Conservation (phyloP, 208 protist species). For the Wallacemonas sp. region DNA sequence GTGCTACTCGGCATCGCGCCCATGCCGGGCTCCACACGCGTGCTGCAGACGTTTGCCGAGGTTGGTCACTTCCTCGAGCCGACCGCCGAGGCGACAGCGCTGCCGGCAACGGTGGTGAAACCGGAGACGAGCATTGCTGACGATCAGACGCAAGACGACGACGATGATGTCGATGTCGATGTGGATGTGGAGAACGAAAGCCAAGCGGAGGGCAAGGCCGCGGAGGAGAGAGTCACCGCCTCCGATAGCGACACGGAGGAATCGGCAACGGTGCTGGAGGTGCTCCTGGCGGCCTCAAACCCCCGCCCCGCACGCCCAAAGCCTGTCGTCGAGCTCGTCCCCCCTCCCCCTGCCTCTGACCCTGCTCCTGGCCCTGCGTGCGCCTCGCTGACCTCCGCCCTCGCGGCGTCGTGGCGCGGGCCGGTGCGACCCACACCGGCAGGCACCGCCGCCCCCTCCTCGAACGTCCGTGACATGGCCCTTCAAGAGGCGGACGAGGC, state of each 20-base stretch:
- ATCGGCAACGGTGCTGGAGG: not conserved
- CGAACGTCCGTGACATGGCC: not conserved
- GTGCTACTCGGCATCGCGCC: slow-evolving; percentile 43
- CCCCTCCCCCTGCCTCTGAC: too few species aligned
- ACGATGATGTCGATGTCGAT: not conserved
- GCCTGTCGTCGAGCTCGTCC: too few species aligned
- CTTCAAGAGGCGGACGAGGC: slow-evolving; percentile 19
- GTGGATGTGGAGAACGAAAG: not conserved
- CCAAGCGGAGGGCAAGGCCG: too few species aligned
- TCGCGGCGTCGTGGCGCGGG: not conserved
- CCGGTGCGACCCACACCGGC: not conserved
- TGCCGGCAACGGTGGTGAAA: not conserved
- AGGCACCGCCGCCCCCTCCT: not conserved
- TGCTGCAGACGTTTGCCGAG: slow-evolving; percentile 31
- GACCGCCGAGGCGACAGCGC: not conserved
- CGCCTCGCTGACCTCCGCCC: not conserved
- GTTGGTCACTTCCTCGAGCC: slow-evolving; percentile 17
- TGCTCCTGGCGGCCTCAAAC: not conserved
- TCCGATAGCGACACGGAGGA: slow-evolving; percentile 7
- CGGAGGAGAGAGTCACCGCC: too few species aligned
- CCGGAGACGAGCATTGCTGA: not conserved
- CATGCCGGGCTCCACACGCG: slow-evolving; percentile 33
- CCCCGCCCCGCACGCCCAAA: too few species aligned
- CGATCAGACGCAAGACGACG: not conserved
- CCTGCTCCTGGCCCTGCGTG: too few species aligned